phyloP scores from a whole-genome alignment of 2,329 filamentous ascomycete genomes.

The Colletotrichum neosansevieriae region DNA sequence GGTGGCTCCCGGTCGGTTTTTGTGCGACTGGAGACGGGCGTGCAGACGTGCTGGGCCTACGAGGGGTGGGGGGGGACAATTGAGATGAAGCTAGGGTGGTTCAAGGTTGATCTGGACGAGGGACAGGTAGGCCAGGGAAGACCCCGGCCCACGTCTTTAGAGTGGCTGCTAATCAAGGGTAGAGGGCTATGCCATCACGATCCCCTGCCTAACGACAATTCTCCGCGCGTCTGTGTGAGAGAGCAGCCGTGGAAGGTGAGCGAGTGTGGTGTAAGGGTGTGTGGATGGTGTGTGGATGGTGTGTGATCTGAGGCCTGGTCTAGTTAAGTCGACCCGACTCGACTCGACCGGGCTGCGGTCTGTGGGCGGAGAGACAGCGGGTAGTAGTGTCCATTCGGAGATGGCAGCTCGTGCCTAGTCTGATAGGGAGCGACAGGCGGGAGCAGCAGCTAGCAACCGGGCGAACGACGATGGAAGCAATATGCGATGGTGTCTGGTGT shows the following conservation, averaged over 20 bases:
- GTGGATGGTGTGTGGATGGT: slow-evolving; percentile 30
- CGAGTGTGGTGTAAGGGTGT: slow-evolving; percentile 35
- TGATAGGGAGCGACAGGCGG: slow-evolving; percentile 7
- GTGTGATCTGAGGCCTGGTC: slow-evolving; percentile 7
- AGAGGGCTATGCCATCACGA: slow-evolving; percentile 49
- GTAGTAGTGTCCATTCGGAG: background rate
- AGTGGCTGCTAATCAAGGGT: slow-evolving; percentile 55
- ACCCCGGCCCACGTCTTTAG: slow-evolving; percentile 52
- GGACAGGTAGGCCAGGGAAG: slow-evolving; percentile 51
- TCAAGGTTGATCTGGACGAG: slow-evolving; percentile 52
- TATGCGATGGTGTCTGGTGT: slow-evolving; percentile 6
- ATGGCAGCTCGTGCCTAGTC: background rate
- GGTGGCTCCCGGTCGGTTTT: slow-evolving; percentile 60
- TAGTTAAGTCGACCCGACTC: background rate
- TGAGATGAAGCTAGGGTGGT: slow-evolving; percentile 58
- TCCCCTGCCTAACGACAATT: slow-evolving; percentile 50
- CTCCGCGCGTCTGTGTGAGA: slow-evolving; percentile 50
- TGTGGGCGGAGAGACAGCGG: slow-evolving; percentile 27
- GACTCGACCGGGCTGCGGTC: slow-evolving; percentile 5
- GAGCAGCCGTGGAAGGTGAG: slow-evolving; percentile 27
- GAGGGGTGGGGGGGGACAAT: slow-evolving; percentile 55
- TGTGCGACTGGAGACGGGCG: slow-evolving; percentile 57
- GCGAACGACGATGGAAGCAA: slow-evolving; percentile 1
- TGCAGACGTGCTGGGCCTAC: slow-evolving; percentile 44
- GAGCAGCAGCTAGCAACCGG: background rate